phyloP scores from a whole-genome alignment of 2,329 filamentous ascomycete genomes.

The Amesomyces nigricolor region DNA sequence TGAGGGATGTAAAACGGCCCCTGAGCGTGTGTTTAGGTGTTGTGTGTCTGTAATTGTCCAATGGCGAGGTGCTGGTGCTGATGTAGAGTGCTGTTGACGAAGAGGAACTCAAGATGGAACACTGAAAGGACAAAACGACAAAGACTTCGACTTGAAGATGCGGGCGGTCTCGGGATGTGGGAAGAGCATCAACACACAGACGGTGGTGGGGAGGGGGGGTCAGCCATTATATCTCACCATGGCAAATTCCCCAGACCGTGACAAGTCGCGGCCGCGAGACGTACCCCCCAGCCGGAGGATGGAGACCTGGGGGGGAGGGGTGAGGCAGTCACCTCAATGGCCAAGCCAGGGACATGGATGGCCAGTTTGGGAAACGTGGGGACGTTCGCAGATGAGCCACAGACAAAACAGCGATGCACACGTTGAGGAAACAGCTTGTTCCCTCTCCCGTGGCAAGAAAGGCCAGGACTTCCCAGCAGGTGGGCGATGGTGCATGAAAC shows the following conservation, averaged over 20 bases:
- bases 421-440: not conserved
- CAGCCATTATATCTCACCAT: slow-evolving; percentile 14
- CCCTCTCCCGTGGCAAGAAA: not conserved
- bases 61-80: not conserved
- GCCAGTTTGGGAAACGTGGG: slow-evolving; percentile 15
- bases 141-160: not conserved
- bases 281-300: slow-evolving; percentile 11
- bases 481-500: slow-evolving; percentile 6
- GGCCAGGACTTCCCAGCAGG: not conserved
- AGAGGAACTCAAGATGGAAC: not conserved
- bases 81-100: not conserved
- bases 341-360: slow-evolving; percentile 7
- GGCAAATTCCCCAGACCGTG: slow-evolving; percentile 13
- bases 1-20: slow-evolving; percentile 1
- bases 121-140: not conserved
- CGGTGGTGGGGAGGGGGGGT: slow-evolving; percentile 6
- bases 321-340: not conserved
- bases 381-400: slow-evolving; percentile 4
- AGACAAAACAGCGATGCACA: not conserved
- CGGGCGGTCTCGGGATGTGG: not conserved
- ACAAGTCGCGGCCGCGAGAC: slow-evolving; percentile 3
- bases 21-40: not conserved
- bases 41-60: not conserved
- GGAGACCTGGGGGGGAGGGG: not conserved
- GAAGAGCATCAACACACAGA: not conserved